phyloP scores from a whole-genome alignment of 805 yeast species.

The Wickerhamomyces strasburgensis region DNA sequence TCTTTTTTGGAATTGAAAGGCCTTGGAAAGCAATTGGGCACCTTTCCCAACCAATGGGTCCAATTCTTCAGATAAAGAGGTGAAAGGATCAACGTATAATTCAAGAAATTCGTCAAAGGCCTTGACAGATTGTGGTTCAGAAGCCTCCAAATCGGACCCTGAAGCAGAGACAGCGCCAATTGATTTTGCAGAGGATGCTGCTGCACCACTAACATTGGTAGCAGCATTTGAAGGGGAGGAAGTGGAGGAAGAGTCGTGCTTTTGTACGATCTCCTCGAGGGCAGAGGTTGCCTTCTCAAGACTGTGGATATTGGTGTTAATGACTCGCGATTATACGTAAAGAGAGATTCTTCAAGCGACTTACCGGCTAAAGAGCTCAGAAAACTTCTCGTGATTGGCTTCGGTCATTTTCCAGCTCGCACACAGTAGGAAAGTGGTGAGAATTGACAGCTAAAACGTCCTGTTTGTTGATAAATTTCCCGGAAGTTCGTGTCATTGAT shows the following conservation, averaged over 20 bases:
- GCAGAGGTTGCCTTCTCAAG: conserved; percentile 26
- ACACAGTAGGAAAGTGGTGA: too few species aligned
- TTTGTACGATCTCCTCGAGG: conserved; percentile 22
- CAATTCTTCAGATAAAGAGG: conserved; percentile 43
- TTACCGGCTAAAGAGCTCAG: conserved; percentile 17
- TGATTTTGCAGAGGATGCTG: conserved; percentile 4
- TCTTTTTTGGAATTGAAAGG: conserved; percentile 52
- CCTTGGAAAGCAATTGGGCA: conserved; percentile 43
- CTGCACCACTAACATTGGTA: conserved; percentile 3
- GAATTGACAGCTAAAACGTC: too few species aligned
- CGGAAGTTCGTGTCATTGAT: background rate
- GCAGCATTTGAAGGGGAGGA: background rate
- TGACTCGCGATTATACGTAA: too few species aligned
- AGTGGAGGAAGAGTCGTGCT: conserved; percentile 9
- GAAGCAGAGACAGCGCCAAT: too few species aligned
- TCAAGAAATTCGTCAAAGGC: conserved; percentile 53
- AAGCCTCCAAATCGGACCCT: conserved; percentile 1
- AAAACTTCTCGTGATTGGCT: conserved; percentile 14
- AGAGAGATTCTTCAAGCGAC: too few species aligned
- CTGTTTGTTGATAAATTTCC: too few species aligned
- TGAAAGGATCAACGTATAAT: conserved; percentile 55
- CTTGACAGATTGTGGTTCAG: conserved; percentile 30
- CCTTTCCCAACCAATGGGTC: conserved; percentile 56
- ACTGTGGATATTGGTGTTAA: conserved; percentile 6
- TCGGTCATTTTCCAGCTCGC: conserved; percentile 8